Evolutionary conservation across 2,329 filamentous ascomycete genomes (phyloP).

Genomic region (Colletotrichum sp.): DNA sequence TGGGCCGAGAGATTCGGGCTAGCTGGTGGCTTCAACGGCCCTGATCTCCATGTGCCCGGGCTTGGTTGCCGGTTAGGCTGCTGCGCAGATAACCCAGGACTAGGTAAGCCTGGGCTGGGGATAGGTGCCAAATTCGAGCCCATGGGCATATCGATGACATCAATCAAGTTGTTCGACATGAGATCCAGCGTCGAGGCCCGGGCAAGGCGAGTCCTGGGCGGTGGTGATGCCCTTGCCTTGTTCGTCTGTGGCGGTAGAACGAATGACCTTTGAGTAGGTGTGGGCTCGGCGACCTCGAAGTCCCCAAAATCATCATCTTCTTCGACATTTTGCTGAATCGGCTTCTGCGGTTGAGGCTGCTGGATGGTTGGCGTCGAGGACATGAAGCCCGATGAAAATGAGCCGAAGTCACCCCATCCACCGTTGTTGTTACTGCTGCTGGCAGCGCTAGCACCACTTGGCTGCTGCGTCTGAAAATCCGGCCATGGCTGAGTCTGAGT

Average conservation of each 20-base stretch:
- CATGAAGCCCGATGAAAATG: constrained; percentile 11
- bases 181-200: constrained; percentile 60
- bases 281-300: constrained; percentile 62
- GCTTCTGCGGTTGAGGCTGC: constrained; percentile 22
- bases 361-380: constrained; percentile 6
- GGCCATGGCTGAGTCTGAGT: constrained; percentile 34
- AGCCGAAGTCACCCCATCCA: constrained; percentile 26
- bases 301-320: constrained; percentile 73
- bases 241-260: constrained; percentile 7
- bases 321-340: constrained; percentile 36
- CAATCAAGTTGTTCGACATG: constrained; percentile 57
- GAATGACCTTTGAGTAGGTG: constrained; percentile 21
- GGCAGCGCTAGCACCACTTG: constrained; percentile 4
- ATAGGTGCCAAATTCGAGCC: constrained; percentile 5
- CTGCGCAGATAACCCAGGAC: neutral
- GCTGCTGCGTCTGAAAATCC: constrained; percentile 30
- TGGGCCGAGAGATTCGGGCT: neutral
- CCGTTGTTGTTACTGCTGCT: constrained; percentile 1
- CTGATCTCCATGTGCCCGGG: neutral
- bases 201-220: constrained; percentile 34
- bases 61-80: neutral
- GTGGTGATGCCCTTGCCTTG: constrained; percentile 21
- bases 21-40: neutral
- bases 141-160: constrained; percentile 31
- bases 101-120: constrained; percentile 5